A percentile compares a stretch with the other conserved stretches of the same genome.
These are phyloP conservation scores for Podospora appendiculata DNA, from an alignment of 495 filamentous ascomycete genomes.

Conservation along the genomic window DNA sequence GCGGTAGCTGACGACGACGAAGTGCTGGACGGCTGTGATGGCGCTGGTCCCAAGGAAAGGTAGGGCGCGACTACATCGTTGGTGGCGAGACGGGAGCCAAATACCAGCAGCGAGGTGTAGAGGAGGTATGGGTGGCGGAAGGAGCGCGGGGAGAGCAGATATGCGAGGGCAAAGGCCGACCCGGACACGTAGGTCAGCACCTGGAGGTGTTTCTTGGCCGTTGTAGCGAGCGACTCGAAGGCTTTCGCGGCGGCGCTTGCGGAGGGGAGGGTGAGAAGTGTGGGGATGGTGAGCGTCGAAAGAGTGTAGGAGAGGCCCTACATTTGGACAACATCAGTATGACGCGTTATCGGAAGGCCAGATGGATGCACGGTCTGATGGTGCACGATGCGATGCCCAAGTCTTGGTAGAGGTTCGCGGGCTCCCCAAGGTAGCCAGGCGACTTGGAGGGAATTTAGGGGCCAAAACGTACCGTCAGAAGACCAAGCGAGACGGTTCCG, in stretches of 20 bases:
- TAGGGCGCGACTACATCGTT: slow-evolving; percentile 49
- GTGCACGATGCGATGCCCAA: background rate
- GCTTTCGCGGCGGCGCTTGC: slow-evolving; percentile 57
- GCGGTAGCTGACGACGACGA: slow-evolving; percentile 10
- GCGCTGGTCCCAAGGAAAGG: slow-evolving; percentile 32
- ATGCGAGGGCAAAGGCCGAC: slow-evolving; percentile 63
- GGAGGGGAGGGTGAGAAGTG: slow-evolving; percentile 69
- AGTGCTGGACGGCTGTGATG: slow-evolving; percentile 3
- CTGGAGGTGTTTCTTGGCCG: slow-evolving; percentile 51
- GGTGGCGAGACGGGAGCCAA: slow-evolving; percentile 42
- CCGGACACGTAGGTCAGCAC: slow-evolving; percentile 53
- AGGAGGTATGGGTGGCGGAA: slow-evolving; percentile 78
- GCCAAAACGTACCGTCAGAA: slow-evolving; percentile 63
- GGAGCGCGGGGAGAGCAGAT: slow-evolving; percentile 57
- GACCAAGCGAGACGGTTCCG: slow-evolving; percentile 76
- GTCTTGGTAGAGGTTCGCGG: background rate
- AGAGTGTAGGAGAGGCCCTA: slow-evolving; percentile 82
- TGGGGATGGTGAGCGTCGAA: slow-evolving; percentile 62
- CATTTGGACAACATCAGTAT: background rate
- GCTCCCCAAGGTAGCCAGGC: background rate
- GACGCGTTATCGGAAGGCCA: too few relatives aligned
- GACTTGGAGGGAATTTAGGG: slow-evolving; percentile 13
- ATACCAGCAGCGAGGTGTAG: slow-evolving; percentile 59
- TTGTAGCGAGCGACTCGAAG: slow-evolving; percentile 52
- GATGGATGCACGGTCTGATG: too few relatives aligned